Evolutionary conservation across 2,329 filamentous ascomycete species (phyloP), one percentile per base, ranked within the genome.

Genomic region (Zasmidium cellare): DNA sequence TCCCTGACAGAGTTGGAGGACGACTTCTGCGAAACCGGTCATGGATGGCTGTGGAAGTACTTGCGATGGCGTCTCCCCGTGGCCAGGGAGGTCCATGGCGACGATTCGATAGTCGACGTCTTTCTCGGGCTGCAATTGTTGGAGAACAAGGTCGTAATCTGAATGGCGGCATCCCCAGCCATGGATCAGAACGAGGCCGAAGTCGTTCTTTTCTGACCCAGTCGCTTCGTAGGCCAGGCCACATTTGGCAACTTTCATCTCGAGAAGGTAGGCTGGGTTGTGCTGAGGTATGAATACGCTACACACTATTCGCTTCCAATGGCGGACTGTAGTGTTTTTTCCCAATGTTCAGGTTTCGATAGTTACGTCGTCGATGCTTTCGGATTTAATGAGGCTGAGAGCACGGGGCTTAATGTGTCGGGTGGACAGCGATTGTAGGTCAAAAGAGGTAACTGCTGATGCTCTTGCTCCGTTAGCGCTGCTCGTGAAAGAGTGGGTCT

Each of bases 101-200:
- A 63, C 19, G 1, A 23, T 18, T 11, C 31, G 48, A 28, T 47
- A 53, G 12, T 46, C 23, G 12, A n/a, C 9, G 7, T 28, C 28
- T 14, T 52, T 28, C 14, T 28, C n/a, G n/a, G 48, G 23, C 2
- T n/a, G 22, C 11, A 63, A 35, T 9, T 53, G 19, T 6, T 51
- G 1, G 9, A 56, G 41, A 3, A 60, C 18, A 23, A 24, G 22
- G 9, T 44, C 14, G 46, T 31, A 60, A 52, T 60, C 60, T 16
- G 57, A 52, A 9, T 19, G 48, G 14, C 46, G 44, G 38, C 57
- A 63, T 11, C 46, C 60, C 57, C 58, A 60, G 51, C 60, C 58
- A 24, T 58, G 58, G 11, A 60, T 50, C 35, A 53, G 56, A 12
- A 60, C 38, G 11, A 63, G 20, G 46, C 47, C 46, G 16, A 28